Base-by-base conservation (phyloP, 2,329 filamentous ascomycete species). In the Ophiosphaerella korrae region DNA sequence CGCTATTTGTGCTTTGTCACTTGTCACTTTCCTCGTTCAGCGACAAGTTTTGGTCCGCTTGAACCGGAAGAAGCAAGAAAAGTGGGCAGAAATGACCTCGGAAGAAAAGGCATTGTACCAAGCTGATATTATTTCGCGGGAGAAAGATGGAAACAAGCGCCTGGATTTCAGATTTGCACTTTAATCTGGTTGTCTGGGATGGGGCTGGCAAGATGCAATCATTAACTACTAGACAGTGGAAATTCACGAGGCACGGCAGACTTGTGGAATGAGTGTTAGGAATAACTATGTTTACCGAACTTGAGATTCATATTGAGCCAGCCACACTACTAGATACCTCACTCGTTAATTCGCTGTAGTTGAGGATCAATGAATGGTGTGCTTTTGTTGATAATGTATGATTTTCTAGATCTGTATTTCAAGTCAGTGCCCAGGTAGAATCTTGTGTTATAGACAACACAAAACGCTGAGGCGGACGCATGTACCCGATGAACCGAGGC, bases 91-190 rank as follows among this genome's bases (percentile, higher is more conserved):
- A 7, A 78, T 84, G 76, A 78, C 65, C 7, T 70, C 74, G 34
- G 77, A 80, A 14, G 77, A 83, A 60, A 75, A 76, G 61, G 68
- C 70, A 1, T 55, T 76, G 16, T 86, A 86, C 62, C 70, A 83
- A 33, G 57, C 65, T 7, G 74, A 77, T 50, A 50, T 60, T 5
- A 48, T 52, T 3, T 55, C 65, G 32, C 62, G 66, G 29, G 61
- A 68, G 46, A 34, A 51, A 11, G 66, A 74, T 31, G 75, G 74
- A 0, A 76, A 75, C 46, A 75, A 73, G 60, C 60, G 75, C 12
- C 45, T 75, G 47, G 73, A 75, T 43, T 76, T 75, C 45, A 62
- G 74, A 14, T 76, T 75, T 45, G 67, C 67, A 8, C 13, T 58
- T n/a, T 64, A 58, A 34, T 32, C 7, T 29, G 14, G 29, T 11